Evolutionary conservation across 306 rosid species (phyloP), one percentile per base, ranked within the genome.

Genomic region (Quercus mongolica): DNA sequence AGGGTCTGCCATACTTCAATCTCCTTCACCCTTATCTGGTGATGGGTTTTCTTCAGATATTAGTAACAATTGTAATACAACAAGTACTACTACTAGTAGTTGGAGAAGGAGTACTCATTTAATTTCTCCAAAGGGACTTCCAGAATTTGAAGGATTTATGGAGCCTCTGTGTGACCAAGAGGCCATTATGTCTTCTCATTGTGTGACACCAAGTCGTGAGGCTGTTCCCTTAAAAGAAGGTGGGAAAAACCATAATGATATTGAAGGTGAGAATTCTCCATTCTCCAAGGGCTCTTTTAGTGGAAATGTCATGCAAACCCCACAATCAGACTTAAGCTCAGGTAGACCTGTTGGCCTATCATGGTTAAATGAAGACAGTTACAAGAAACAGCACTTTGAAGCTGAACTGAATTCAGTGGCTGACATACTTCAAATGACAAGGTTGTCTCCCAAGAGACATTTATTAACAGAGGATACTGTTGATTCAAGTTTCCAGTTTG

Each of bases 401-500:
- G 82, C 80, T 82, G 83, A 75, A 61, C 84, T 79, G 69, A 71
- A 64, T 83, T 86, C 82, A 13, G 59, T 73, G 68, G 72, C 83
- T 73, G 87, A 88, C 63, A 83, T 74, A 75, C 84, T 84, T 83
- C 75, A 19, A 33, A 77, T 81, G 82, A 74, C 86, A 71, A 82
- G 73, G 69, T 74, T 88, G 70, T 76, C 83, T 65, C 83, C 84
- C 33, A 54, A 59, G 69, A 59, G 80, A 78, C 81, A 85, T 52
- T 33, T 54, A 46, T 79, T 86, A 63, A 65, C 77, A 20, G 85
- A 74, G 73, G 89, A 84, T 78, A 80, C 88, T 80, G 79, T 76
- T 71, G 92, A 89, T 68, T 88, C 88, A 31, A 91, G 97, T 83
- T 94, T 94, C 85, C 88, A 82, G 13, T 94, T 94, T 81, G 94